Percentiles rank a stretch among this genome's conserved stretches.
These are phyloP conservation scores for Mycena filopes DNA, from an alignment of 768 basidiomycete genomes.

Conservation along the genomic window DNA sequence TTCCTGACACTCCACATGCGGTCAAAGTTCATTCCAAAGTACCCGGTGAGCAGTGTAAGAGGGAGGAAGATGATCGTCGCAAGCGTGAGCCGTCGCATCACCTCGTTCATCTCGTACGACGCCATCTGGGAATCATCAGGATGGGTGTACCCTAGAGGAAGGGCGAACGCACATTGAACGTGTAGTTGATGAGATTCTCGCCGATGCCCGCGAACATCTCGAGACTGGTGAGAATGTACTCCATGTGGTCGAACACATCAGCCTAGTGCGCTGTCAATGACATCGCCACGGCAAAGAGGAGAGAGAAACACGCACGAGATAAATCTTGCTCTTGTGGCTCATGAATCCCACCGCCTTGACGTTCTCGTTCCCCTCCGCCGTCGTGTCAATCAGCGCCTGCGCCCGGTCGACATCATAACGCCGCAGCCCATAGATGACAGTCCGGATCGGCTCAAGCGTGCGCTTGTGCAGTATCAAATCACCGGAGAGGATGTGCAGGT, in stretches of 20 bases:
- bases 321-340: conserved; percentile 77
- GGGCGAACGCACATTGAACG: conserved; percentile 70
- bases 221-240: conserved; percentile 73
- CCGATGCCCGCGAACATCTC: conserved; percentile 81
- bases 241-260: conserved; percentile 83
- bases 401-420: conserved; percentile 77
- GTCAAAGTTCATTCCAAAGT: conserved; percentile 69
- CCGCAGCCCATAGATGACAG: conserved; percentile 74
- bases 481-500: conserved; percentile 78
- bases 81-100: conserved; percentile 71
- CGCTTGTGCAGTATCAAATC: conserved; percentile 81
- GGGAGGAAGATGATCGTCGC: conserved; percentile 80
- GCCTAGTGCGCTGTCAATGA: conserved; percentile 54
- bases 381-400: conserved; percentile 63
- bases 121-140: conserved; percentile 59
- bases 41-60: conserved; percentile 72
- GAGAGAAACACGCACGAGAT: conserved; percentile 56
- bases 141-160: not conserved
- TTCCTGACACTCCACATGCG: conserved; percentile 60
- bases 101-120: conserved; percentile 79
- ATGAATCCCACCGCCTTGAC: conserved; percentile 68
- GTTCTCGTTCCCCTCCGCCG: conserved; percentile 44
- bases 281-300: not conserved
- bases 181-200: conserved; percentile 79
- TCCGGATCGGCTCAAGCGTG: conserved; percentile 78